Conservation (phyloP, 495 filamentous ascomycete species). For the Daldinia grandis region DNA sequence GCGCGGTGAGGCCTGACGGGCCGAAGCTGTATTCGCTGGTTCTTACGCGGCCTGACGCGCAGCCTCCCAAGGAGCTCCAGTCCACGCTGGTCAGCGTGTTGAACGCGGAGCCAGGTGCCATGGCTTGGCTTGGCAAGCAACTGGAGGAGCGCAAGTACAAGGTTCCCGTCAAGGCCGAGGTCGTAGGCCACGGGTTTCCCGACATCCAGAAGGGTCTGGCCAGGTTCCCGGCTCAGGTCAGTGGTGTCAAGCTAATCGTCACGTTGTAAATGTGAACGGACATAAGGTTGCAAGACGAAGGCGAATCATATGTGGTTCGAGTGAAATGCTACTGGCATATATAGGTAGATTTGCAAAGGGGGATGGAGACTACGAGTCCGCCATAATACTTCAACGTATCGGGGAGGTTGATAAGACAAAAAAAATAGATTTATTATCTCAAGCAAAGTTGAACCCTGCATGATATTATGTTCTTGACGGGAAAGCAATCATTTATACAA, state of each 20-base stretch:
- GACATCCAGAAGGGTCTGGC: constrained; percentile 44
- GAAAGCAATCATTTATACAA: background rate
- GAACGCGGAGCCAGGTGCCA: constrained; percentile 24
- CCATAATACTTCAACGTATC: background rate
- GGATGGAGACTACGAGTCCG: background rate
- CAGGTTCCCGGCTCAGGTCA: constrained; percentile 43
- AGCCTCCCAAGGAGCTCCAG: constrained; percentile 40
- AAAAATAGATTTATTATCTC: background rate
- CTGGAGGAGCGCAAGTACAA: constrained; percentile 40
- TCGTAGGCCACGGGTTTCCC: constrained; percentile 48
- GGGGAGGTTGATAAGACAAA: background rate
- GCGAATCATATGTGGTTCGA: background rate
- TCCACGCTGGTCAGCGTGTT: constrained; percentile 35
- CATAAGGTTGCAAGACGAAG: too few species aligned
- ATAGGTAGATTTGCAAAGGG: background rate
- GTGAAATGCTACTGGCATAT: background rate
- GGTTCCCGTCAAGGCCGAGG: constrained; percentile 39
- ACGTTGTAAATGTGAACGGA: constrained; percentile 22
- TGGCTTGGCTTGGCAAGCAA: constrained; percentile 39
- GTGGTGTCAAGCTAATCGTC: constrained; percentile 52
- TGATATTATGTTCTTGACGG: background rate
- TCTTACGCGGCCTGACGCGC: constrained; percentile 43
- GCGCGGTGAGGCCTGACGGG: constrained; percentile 38
- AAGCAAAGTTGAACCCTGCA: background rate
- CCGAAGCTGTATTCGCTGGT: constrained; percentile 49